Evolutionary conservation across 495 filamentous ascomycete species (phyloP), one percentile per base, ranked within the genome.

Genomic region (Penicillium turbatum): DNA sequence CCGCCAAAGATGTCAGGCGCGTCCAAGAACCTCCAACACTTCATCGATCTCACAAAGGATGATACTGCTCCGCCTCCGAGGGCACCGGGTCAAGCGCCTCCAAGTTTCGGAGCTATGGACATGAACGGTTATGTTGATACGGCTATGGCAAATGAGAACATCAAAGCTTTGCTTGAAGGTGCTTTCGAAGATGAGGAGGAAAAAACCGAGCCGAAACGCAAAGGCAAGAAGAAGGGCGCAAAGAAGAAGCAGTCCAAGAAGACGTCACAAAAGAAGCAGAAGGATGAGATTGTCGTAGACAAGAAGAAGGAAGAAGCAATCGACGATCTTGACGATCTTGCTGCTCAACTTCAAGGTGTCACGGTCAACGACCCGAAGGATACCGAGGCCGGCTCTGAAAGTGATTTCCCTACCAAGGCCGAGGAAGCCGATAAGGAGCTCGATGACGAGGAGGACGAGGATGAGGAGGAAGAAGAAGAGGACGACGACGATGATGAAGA

Each of bases 81-180:
- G n/a, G 6, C 38, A 13, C 5, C 30, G 8, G 27, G 35, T 16
- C 1, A n/a, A 29, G 12, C 16, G 11, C 11, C 50, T 51, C 15
- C 58, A 68, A 63, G 55, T 1, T 78, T 79, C 50, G 73, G 73
- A 7, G 64, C 71, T 5, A 61, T 66, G 42, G 85, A 89, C 48
- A 79, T 81, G 40, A 80, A 81, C 46, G 72, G 81, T 5, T 95
- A 89, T 64, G 84, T 95, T 0, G 89, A 95, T 60, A 75, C 85
- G 0, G 76, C 77, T 24, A 86, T 92, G 61, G 90, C 91, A 3
- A 83, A 84, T 12, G 86, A 89, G 52, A 89, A 95, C 58, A 84
- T 96, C 53, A 95, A 96, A 67, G 89, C 86, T 29, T 68, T 96
- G 13, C 74, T 96, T 3, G 89, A 95, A 69, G 91, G 91, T 17